phyloP scores from a whole-genome alignment of 805 yeast species.

The Kuraishia cidri region DNA sequence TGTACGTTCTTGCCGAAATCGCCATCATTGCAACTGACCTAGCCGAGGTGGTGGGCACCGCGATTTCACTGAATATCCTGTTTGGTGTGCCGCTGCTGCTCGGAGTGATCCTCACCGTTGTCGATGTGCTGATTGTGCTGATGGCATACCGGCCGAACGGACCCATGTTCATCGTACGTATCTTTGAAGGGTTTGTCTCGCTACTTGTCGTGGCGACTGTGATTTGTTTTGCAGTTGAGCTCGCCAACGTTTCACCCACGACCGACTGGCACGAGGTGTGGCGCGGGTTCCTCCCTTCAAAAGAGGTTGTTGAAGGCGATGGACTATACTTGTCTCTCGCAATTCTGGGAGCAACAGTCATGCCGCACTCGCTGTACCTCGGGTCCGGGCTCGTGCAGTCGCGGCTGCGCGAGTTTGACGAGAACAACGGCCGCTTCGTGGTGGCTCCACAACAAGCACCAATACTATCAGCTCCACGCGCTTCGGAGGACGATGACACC shows the following conservation, averaged over 20 bases:
- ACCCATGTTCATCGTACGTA: constrained; percentile 65
- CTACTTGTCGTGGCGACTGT: constrained; percentile 74
- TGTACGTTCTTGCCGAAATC: constrained; percentile 76
- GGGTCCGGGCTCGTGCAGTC: constrained; percentile 90
- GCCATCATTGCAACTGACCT: constrained; percentile 94
- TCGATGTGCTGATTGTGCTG: constrained; percentile 79
- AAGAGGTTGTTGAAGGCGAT: constrained; percentile 36
- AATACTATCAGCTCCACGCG: constrained; percentile 6
- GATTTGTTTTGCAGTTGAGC: constrained; percentile 73
- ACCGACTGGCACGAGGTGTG: constrained; percentile 52
- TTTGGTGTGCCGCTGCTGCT: constrained; percentile 70
- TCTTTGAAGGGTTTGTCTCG: constrained; percentile 79
- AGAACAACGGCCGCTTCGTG: constrained; percentile 49
- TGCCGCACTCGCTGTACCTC: constrained; percentile 87
- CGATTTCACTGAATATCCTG: constrained; percentile 81
- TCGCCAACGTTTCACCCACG: constrained; percentile 54
- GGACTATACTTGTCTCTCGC: constrained; percentile 81
- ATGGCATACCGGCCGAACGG: constrained; percentile 85
- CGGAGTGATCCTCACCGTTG: constrained; percentile 79
- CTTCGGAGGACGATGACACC: constrained; percentile 1
- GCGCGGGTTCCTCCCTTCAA: constrained; percentile 55
- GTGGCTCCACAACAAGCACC: constrained; percentile 19
- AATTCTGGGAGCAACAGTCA: constrained; percentile 86
- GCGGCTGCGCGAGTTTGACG: constrained; percentile 71
- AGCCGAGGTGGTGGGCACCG: constrained; percentile 98